These are phyloP conservation scores for Oleoguttula mirabilis DNA, from an alignment of 495 filamentous ascomycete genomes.

Conservation along the genomic window DNA sequence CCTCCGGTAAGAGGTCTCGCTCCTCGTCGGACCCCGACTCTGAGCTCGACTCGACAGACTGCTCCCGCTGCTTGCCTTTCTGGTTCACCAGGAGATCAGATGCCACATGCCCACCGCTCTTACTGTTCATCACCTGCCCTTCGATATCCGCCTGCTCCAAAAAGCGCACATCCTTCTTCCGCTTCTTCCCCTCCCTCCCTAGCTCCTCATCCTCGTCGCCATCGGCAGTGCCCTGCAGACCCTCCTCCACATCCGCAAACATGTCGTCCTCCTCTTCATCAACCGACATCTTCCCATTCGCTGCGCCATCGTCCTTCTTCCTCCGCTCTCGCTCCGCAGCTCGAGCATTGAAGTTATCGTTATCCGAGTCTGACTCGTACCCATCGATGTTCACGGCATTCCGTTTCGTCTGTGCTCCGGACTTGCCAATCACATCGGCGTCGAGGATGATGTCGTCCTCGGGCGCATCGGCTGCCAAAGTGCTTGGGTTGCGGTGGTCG, in stretches of 20 bases:
- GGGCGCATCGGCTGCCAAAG: slow-evolving; percentile 63
- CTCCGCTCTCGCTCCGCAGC: slow-evolving; percentile 37
- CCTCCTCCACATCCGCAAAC: slow-evolving; percentile 70
- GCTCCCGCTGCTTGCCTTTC: slow-evolving; percentile 13
- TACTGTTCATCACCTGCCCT: slow-evolving; percentile 67
- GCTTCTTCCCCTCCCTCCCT: slow-evolving; percentile 44
- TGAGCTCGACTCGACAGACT: slow-evolving; percentile 35
- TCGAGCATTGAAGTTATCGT: slow-evolving; percentile 71
- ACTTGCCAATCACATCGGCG: slow-evolving; percentile 83
- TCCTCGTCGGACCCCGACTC: slow-evolving; percentile 52
- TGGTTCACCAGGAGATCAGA: slow-evolving; percentile 40
- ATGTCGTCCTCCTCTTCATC: slow-evolving; percentile 78
- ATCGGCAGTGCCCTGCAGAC: slow-evolving; percentile 30
- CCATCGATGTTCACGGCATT: slow-evolving; percentile 91
- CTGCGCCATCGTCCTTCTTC: slow-evolving; percentile 20
- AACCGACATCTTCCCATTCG: slow-evolving; percentile 32
- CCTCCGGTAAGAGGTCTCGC: slow-evolving; percentile 42
- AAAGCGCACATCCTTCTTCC: slow-evolving; percentile 66
- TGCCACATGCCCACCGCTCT: slow-evolving; percentile 55
- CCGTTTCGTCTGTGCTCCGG: slow-evolving; percentile 65
- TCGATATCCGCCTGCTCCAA: slow-evolving; percentile 66
- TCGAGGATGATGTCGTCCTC: slow-evolving; percentile 76
- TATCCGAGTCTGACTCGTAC: slow-evolving; percentile 89
- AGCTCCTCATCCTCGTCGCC: slow-evolving; percentile 32
- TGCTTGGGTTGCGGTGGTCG: slow-evolving; percentile 86